Evolutionary conservation across 2,329 filamentous ascomycete species (phyloP), one percentile per base, ranked within the genome.

Genomic region (Chaetomiaceae sp.): DNA sequence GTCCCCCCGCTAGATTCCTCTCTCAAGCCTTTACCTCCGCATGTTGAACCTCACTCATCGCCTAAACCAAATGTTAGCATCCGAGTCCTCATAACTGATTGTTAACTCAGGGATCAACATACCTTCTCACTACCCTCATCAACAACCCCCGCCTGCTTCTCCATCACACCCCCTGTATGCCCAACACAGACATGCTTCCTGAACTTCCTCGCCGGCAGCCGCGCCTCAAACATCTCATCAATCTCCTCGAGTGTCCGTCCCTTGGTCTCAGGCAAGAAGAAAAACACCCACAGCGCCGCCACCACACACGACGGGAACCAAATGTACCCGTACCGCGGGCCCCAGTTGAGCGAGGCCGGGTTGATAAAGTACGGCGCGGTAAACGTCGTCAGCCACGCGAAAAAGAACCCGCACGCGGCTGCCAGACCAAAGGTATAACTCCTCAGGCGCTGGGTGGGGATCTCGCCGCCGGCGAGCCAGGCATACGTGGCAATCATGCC

Each of bases 311-410:
- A 72, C 45, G 76, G 75, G 57, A 81, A 82, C 43, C 82, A 69
- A 61, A 81, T 80, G 66, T 80, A 82, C 52, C 79, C 75, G 53
- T 82, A 82, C 53, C 76, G 76, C 0, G 79, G 79, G 0, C 79
- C 79, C 79, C 79, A 83, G 60, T 77, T 75, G 43, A 83, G 65
- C 1, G 74, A 65, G 14, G 68, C 65, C 0, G 76, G 75, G 57
- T 82, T 82, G 66, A 83, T 82, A 59, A 83, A 83, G 61, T 82
- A 82, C 0, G 79, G 79, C 4, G 79, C 78, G 0, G 79, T 82
- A 59, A 82, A 83, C 0, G 78, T 80, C 0, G 77, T 77, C 9
- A 79, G 68, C 79, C 79, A 82, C 6, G 79, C 79, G 3, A 75
- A 74, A 14, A 81, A 68, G 64, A 83, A 82, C 0, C 76, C 78